Conservation (phyloP, 345 rosid species). For the Lepidium didymum region DNA sequence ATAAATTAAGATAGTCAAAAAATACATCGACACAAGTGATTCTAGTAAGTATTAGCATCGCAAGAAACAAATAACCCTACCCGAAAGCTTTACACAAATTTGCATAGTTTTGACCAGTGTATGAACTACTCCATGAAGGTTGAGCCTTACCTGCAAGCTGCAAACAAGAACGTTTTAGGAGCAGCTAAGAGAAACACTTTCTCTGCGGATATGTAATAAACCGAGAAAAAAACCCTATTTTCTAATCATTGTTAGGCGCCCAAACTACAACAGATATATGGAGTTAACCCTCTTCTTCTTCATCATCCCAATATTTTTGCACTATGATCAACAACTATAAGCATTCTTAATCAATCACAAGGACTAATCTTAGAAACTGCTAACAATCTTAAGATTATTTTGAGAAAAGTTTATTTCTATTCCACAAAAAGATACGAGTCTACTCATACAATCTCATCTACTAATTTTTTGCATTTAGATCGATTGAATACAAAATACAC, state of each 20-base stretch:
- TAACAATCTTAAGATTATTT: not conserved
- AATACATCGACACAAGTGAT: not conserved
- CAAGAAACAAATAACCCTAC: not conserved
- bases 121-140: slow-evolving; percentile 17
- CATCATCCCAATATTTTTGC: not conserved
- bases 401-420: not conserved
- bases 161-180: not conserved
- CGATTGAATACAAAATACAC: not conserved
- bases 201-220: not conserved
- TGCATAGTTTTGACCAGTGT: slow-evolving; percentile 22
- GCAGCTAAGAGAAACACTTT: not conserved
- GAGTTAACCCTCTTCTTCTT: not conserved
- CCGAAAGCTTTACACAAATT: slow-evolving; percentile 22
- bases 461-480: not conserved
- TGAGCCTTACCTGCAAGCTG: slow-evolving; percentile 29
- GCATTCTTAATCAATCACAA: not conserved
- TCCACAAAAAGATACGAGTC: not conserved
- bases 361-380: not conserved
- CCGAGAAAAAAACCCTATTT: not conserved
- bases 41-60: not conserved
- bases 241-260: not conserved
- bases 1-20: not conserved
- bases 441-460: not conserved
- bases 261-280: not conserved
- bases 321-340: not conserved